Base-by-base conservation (phyloP, 306 rosid species). In the Dalbergia cochinchinensis region DNA sequence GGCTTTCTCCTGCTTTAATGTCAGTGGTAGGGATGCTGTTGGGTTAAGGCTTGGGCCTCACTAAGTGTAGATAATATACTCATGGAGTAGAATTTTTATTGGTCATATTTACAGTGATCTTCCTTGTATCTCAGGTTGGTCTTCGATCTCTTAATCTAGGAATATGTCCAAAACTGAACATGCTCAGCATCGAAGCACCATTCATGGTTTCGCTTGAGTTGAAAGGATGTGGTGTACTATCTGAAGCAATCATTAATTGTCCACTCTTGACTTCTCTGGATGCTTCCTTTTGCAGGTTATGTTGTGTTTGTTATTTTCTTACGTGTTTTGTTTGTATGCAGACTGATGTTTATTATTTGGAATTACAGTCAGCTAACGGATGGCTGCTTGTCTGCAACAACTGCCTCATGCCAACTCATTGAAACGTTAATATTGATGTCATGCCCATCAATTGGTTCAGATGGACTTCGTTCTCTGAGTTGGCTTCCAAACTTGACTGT, bases 231-330 rank as follows among this genome's bases (percentile, higher is more conserved):
- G 98, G 98, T 1, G 92, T 89, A n/a, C 82, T 93, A 63, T 90
- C 93, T 22, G 88, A 91, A 65, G 98, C 91, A 63, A 83, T 86
- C 41, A 90, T 93, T 69, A 87, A 86, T 54, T 93, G 98, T 80
- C 94, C 97, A 11, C 92, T 86, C 48, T 76, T 93, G 74, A 86
- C 88, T 4, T 90, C 93, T 58, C 80, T 93, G 74, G 98, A 93
- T 66, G 98, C 98, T 70, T 93, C 98, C 68, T 93, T 93, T 85
- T 93, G 98, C 91, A 79, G 98, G 98, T 93, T 79, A 78, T 82
- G 72, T 78, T 84, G 53, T 66, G 65, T 79, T 62, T 41, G 26
- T 79, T n/a, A n/a, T 60, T 50, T 79, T 65, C 74, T 34, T 35
- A 16, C 14, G 18, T 77, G 6, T 65, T 53, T 15, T 70, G 39